A percentile compares a stretch with the other conserved stretches of the same genome.
Conservation (phyloP, 2,329 filamentous ascomycete genomes). For the Aspergillus viridinutans region DNA sequence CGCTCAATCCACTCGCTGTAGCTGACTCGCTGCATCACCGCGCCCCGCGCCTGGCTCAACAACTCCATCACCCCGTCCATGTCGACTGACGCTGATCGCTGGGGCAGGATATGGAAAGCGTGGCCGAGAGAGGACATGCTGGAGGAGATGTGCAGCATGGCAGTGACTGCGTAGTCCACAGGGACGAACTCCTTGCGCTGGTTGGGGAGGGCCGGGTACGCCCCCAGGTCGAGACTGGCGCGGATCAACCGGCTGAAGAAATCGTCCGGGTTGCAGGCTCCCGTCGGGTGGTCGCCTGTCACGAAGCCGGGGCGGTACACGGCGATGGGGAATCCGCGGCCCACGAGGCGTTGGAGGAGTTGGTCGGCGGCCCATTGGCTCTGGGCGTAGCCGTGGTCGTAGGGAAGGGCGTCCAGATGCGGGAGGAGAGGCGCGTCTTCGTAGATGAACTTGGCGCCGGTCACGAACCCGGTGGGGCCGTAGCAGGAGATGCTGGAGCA, state of each 20-base stretch:
- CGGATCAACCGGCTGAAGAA: conserved; percentile 78
- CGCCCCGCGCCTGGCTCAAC: conserved; percentile 1
- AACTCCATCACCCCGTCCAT: conserved; percentile 12
- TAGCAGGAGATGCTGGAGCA: conserved; percentile 21
- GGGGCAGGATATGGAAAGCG: conserved; percentile 18
- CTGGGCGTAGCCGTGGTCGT: conserved; percentile 80
- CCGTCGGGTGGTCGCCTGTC: conserved; percentile 63
- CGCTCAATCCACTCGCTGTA: conserved; percentile 15
- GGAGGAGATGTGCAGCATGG: conserved; percentile 19
- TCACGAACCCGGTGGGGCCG: conserved; percentile 21
- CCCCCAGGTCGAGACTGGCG: conserved; percentile 68
- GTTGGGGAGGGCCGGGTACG: conserved; percentile 20
- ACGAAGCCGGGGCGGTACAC: conserved; percentile 79
- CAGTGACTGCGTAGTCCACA: conserved; percentile 20
- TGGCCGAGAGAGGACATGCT: conserved; percentile 8
- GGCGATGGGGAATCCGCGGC: conserved; percentile 64
- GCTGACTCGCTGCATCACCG: background rate
- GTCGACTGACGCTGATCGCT: conserved; percentile 7
- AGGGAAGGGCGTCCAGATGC: conserved; percentile 19
- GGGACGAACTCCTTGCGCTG: conserved; percentile 25
- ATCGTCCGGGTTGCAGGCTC: conserved; percentile 67
- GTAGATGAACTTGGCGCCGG: conserved; percentile 9
- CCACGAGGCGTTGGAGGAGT: conserved; percentile 68
- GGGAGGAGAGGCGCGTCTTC: conserved; percentile 17
- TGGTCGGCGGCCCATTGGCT: conserved; percentile 71